Base-by-base conservation (phyloP, 768 basidiomycete genomes). In the Mycena crocata region DNA sequence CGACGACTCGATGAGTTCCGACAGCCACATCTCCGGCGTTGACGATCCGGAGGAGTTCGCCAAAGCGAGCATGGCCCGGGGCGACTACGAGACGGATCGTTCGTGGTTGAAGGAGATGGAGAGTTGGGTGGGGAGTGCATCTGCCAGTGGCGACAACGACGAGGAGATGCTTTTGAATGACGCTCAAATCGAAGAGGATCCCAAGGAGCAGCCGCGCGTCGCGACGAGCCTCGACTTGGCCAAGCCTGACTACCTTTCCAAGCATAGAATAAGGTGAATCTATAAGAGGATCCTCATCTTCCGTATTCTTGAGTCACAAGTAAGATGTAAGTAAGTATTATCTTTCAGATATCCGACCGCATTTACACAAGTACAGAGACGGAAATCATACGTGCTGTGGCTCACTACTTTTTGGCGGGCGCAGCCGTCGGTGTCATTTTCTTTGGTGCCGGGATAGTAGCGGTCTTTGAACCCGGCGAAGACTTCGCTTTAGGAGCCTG, bases 1-100 rank as follows among this genome's bases (percentile, higher is more conserved):
- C 3, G 57, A 58, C 57, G 64, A 59, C 30, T 49, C 44, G 28
- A 54, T 66, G 40, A 66, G 64, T 44, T 28, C 15, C 12, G 64
- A 55, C 30, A 60, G 64, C 35, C 40, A 64, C 15, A 51, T 64
- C 31, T 39, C 64, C 1, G 57, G 57, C 42, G 51, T 48, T 52
- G 64, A 59, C 5, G 64, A 52, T 23, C 51, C 57, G 8, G 64
- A 66, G 19, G 57, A 54, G 23, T 52, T 39, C 50, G 39, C 35
- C 15, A 58, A 65, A 24, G 51, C 57, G n/a, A 58, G 50, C n/a
- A 12, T 24, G 4, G 62, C 54, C 23, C 45, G 46, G 0, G 46
- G 49, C n/a, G 56, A 58, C 34, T 37, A 58, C 35, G 35, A 35
- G 23, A 0, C 23, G 30, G 45, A 55, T 28, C 40, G 21, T 4